Base-by-base conservation (phyloP, 192 early-diverging fungal species). In the Gonapodya sp. region DNA sequence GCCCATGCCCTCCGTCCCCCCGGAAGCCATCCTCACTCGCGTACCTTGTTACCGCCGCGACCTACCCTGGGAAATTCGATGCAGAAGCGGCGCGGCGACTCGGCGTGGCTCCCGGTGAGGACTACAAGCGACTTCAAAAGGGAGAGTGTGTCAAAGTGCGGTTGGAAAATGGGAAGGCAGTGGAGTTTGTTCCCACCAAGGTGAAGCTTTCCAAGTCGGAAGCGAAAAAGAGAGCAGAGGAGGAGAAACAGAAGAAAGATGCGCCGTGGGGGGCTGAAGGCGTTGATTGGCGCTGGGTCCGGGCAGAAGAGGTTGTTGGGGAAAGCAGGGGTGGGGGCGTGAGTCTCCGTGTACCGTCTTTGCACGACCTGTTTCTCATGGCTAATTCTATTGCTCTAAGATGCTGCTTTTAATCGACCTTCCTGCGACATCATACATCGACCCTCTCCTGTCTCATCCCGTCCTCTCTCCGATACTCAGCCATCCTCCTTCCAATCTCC, bases 1-100 rank as follows among this genome's bases (percentile, higher is more conserved):
- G 81, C 31, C 86, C 94, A n/a, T 91, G 94, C 14, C 88, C 89
- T 36, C 82, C 91, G 34, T 89, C 87, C 78, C 93, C 95, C 0
- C 2, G 35, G 73, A 80, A 79, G 77, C 31, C 37, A 33, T 0
- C 36, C 36, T 31, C 73, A 73, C 16, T 84, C 73, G 72, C 80
- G 83, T 35, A 84, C 87, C 31, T 88, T 87, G 0, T 81, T 79
- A 81, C 35, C 2, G n/a, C 81, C 36, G 31, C 34, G 16, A 0
- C 35, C 80, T 0, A 31, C 33, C 90, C 88, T 0, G 94, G 95
- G 32, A 96, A 96, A 81, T 96, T 98, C 83, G 87, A 94, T 79
- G 85, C 89, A 8, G 35, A 88, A 35, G 89, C 89, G 0, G 95
- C 95, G 8, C 36, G 83, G 31, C 87, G 83, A 32, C 87, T 96